These are phyloP conservation scores for Mallotus nudiflorus DNA, from an alignment of 345 rosid genomes.

Conservation along the genomic window DNA sequence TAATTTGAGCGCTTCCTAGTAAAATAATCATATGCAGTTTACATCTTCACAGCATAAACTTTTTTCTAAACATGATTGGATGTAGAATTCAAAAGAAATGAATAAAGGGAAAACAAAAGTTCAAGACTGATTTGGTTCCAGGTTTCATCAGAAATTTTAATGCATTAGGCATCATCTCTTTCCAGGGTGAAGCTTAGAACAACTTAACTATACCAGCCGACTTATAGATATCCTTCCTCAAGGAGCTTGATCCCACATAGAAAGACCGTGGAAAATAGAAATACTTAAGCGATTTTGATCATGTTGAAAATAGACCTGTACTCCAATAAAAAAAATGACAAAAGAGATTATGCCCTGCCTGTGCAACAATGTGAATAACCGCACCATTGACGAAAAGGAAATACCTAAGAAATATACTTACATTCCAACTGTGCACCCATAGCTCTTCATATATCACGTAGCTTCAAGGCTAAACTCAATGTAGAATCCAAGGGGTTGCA, in stretches of 20 bases:
- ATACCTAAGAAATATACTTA: slow-evolving; percentile 17
- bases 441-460: slow-evolving; percentile 14
- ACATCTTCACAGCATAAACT: background rate
- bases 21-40: slow-evolving; percentile 24
- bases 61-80: slow-evolving; percentile 3
- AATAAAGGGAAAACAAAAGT: slow-evolving; percentile 21
- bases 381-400: background rate
- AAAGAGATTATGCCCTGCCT: slow-evolving; percentile 24
- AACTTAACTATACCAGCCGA: slow-evolving; percentile 2
- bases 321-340: too few species aligned
- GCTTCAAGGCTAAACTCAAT: slow-evolving; percentile 17
- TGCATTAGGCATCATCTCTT: slow-evolving; percentile 15
- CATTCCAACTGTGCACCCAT: slow-evolving; percentile 26
- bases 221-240: slow-evolving; percentile 25
- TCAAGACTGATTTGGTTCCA: slow-evolving; percentile 13
- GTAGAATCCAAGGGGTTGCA: slow-evolving; percentile 12
- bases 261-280: slow-evolving; percentile 21
- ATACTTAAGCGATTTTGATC: slow-evolving; percentile 19
- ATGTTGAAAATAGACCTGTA: slow-evolving; percentile 17
- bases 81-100: background rate
- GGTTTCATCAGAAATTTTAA: slow-evolving; percentile 21
- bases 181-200: slow-evolving; percentile 3
- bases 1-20: background rate
- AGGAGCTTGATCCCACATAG: slow-evolving; percentile 10
- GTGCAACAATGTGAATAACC: background rate